Conservation (phyloP, 1,139 yeast genomes). For the Geotrichum klebahnii region DNA sequence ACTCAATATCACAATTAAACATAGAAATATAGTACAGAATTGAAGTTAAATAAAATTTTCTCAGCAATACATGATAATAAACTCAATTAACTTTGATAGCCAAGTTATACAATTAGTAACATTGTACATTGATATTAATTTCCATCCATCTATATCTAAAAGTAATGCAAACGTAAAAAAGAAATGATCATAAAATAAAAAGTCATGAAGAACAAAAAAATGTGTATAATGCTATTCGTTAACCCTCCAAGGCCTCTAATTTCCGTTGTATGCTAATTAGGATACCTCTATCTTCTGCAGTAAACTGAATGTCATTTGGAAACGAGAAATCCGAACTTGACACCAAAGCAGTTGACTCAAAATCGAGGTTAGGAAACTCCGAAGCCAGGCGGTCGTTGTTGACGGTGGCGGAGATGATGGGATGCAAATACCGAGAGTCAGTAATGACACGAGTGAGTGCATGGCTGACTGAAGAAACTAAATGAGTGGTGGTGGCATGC, state of each 20-base stretch:
- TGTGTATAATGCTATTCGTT: no score
- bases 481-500: background rate
- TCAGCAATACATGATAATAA: no score
- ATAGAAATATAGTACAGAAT: no score
- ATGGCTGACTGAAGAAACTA: background rate
- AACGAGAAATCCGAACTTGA: conserved; percentile 7
- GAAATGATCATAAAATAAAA: no score
- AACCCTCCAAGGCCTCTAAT: conserved; percentile 1
- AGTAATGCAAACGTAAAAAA: no score
- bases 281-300: conserved; percentile 13
- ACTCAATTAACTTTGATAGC: no score
- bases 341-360: conserved; percentile 10
- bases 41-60: no score
- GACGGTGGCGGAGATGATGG: background rate
- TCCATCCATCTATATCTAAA: no score
- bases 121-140: no score
- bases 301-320: conserved; percentile 6
- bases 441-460: background rate
- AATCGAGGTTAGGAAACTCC: conserved; percentile 1
- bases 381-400: background rate
- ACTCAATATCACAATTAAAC: no score
- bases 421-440: background rate
- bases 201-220: no score
- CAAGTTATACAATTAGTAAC: no score
- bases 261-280: conserved; percentile 16